These are phyloP conservation scores for Adenanthera pavonina DNA, from an alignment of 306 rosid genomes.

Conservation along the genomic window DNA sequence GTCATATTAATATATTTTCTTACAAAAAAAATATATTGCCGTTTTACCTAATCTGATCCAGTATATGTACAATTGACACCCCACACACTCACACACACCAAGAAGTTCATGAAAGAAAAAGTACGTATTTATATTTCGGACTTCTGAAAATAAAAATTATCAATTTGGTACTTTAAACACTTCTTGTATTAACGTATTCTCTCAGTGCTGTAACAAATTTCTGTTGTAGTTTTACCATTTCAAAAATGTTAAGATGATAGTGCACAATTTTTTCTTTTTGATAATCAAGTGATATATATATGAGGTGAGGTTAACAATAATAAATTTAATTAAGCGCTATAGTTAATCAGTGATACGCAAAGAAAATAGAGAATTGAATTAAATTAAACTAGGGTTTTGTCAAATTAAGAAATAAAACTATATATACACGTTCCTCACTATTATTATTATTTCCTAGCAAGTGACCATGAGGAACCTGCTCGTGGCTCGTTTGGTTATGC, in stretches of 20 bases:
- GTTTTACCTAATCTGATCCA: background rate
- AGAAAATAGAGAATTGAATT: no score
- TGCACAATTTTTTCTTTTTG: background rate
- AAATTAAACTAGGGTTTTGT: background rate
- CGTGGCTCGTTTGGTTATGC: background rate
- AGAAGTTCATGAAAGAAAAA: background rate
- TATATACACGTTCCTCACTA: background rate
- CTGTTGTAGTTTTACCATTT: background rate
- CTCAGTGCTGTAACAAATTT: background rate
- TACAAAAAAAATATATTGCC: background rate
- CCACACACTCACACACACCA: background rate
- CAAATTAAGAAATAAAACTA: background rate
- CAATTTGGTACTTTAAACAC: background rate
- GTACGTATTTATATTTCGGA: background rate
- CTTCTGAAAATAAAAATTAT: background rate
- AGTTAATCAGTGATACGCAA: no score
- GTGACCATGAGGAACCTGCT: background rate
- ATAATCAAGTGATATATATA: background rate
- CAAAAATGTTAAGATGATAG: background rate
- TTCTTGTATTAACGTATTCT: background rate
- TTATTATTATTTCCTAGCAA: no score
- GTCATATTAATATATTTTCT: constrained; percentile 2
- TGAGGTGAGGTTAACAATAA: background rate
- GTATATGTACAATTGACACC: background rate
- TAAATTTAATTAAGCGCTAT: no score